Evolutionary conservation across 1,284 basidiomycete species (phyloP), one percentile per base, ranked within the genome.

Genomic region (Termitomyces sp.): DNA sequence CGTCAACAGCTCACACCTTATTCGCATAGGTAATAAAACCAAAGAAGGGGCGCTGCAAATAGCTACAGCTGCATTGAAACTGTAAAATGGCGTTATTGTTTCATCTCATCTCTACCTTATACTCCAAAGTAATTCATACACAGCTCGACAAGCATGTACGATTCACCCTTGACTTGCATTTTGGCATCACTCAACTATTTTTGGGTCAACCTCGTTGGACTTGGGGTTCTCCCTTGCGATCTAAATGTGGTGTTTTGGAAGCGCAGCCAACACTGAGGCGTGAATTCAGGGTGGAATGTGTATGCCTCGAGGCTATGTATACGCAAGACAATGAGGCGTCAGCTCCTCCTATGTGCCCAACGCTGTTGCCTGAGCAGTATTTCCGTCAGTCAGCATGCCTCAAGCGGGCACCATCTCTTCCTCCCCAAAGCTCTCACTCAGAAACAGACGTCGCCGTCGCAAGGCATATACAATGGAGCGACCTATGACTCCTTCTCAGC

Each of bases 21-120:
- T 24, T 40, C 18, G 8, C 57, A 30, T 7, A 90, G 93, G 93
- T n/a, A 93, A 96, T 69, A 83, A 88, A 67, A 95, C 93, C 3
- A 90, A 83, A 71, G 88, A 92, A 33, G 96, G 96, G 16, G 92
- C 88, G 0, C 69, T 98, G 57, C 72, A 78, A 61, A 85, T 98
- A 72, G 94, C 94, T 1, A 77, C 75, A 61, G 76, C 81, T 58
- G 88, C 91, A n/a, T 66, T 88, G 53, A 64, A 66, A 13, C 67
- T 80, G 66, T 83, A 51, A 40, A 30, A n/a, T 14, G 40, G 24
- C 13, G 24, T 6, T 9, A 34, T 37, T n/a, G 43, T 47, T 49
- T 53, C 46, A 45, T 49, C 30, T 51, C 6, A 50, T 43, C 26
- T 34, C 24, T 41, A 16, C 47, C 26, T 49, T 18, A n/a, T 21